These are phyloP conservation scores for Corylus americana DNA, from an alignment of 306 rosid genomes.

Conservation along the genomic window DNA sequence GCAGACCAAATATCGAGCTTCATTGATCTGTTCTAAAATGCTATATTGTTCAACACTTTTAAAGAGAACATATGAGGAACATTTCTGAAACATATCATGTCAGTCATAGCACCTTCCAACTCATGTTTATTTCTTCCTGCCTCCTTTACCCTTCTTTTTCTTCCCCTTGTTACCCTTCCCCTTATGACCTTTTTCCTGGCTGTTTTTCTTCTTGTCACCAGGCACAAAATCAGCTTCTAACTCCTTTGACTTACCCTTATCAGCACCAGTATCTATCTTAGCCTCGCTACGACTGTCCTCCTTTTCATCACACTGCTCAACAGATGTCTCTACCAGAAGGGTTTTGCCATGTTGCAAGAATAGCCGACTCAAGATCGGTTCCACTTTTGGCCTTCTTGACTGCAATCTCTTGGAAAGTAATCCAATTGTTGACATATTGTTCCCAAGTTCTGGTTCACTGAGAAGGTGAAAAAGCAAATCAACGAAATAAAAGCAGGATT, in stretches of 20 bases:
- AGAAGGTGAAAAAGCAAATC: not conserved
- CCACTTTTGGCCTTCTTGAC: not conserved
- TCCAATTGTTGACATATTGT: not conserved
- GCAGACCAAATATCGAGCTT: no score
- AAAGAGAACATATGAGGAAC: not conserved
- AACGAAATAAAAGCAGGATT: not conserved
- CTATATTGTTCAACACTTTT: not conserved
- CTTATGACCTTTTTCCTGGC: not conserved
- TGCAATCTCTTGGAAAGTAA: slow-evolving; percentile 21
- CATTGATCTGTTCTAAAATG: not conserved
- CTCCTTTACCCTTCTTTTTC: not conserved
- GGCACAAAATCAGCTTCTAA: not conserved
- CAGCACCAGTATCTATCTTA: not conserved
- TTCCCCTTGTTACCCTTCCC: not conserved
- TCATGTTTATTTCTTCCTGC: not conserved
- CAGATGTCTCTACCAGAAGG: not conserved
- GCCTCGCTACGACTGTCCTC: not conserved
- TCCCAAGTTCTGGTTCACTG: not conserved
- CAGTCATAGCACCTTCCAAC: no score
- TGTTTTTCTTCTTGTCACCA: not conserved
- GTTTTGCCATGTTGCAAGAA: not conserved
- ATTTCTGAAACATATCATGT: not conserved
- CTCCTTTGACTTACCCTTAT: not conserved
- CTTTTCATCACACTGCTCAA: not conserved
- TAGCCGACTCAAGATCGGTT: no score